Conservation (phyloP, 2,329 filamentous ascomycete species). For the Fusarium sp. region DNA sequence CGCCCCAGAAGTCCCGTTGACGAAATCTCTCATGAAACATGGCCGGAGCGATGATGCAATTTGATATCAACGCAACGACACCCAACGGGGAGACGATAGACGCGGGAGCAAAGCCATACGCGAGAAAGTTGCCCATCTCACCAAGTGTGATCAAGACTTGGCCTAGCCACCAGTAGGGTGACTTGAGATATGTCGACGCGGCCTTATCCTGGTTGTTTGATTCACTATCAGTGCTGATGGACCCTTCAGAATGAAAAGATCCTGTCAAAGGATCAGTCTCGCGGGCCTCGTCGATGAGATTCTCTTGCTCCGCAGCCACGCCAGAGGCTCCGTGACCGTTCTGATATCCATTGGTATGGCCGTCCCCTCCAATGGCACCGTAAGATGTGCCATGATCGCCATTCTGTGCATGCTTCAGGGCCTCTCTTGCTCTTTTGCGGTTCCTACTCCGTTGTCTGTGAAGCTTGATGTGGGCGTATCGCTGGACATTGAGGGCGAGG, state of each 20-base stretch:
- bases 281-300: slow-evolving; percentile 51
- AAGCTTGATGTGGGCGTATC: slow-evolving; percentile 91
- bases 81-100: slow-evolving; percentile 97
- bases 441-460: slow-evolving; percentile 74
- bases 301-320: slow-evolving; percentile 38
- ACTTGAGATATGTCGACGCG: slow-evolving; percentile 82
- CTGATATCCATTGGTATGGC: slow-evolving; percentile 36
- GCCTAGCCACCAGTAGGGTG: slow-evolving; percentile 96
- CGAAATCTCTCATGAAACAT: slow-evolving; percentile 94
- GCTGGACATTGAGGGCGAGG: slow-evolving; percentile 93
- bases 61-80: slow-evolving; percentile 96
- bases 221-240: slow-evolving; percentile 38
- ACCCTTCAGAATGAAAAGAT: slow-evolving; percentile 58
- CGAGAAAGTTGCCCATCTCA: slow-evolving; percentile 95
- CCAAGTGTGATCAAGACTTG: slow-evolving; percentile 93
- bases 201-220: slow-evolving; percentile 49
- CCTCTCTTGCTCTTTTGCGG: slow-evolving; percentile 65
- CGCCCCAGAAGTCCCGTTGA: slow-evolving; percentile 85
- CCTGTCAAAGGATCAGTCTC: slow-evolving; percentile 65
- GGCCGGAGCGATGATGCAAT: slow-evolving; percentile 95
- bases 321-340: slow-evolving; percentile 25
- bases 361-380: slow-evolving; percentile 47
- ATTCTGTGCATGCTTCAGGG: slow-evolving; percentile 59
- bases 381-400: slow-evolving; percentile 47
- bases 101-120: slow-evolving; percentile 96